These are phyloP conservation scores for Lonicera japonica DNA, from an alignment of 129 eudicot genomes.

Conservation along the genomic window DNA sequence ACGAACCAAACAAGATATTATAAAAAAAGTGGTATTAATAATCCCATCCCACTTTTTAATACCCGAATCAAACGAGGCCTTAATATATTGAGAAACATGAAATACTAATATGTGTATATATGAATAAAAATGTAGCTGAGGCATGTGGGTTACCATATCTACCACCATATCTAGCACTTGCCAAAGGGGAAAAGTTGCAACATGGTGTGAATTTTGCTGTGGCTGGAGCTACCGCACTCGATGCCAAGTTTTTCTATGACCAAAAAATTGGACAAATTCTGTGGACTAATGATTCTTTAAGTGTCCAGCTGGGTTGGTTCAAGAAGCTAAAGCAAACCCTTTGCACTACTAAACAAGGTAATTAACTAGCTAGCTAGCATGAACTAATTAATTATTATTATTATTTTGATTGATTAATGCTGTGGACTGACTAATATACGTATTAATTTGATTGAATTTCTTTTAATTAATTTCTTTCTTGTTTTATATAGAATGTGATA, in stretches of 20 bases:
- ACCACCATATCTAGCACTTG: conserved; percentile 47
- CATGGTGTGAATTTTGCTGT: conserved; percentile 81
- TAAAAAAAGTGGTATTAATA: no score
- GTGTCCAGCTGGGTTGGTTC: conserved; percentile 71
- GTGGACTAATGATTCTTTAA: conserved; percentile 67
- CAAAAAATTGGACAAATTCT: conserved; percentile 35
- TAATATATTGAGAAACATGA: neutral
- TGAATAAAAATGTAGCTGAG: conserved; percentile 40
- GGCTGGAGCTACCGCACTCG: conserved; percentile 80
- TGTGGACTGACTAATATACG: neutral
- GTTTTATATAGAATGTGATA: conserved; percentile 38
- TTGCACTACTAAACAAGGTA: conserved; percentile 58
- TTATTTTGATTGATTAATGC: no score
- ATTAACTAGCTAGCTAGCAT: no score
- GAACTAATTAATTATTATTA: no score
- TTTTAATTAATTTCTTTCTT: neutral
- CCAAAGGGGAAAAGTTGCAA: conserved; percentile 20
- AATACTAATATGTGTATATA: no score
- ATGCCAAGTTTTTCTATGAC: conserved; percentile 43
- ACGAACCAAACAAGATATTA: no score
- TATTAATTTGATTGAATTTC: neutral
- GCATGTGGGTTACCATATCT: conserved; percentile 57
- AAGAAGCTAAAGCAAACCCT: conserved; percentile 44
- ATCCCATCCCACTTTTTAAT: no score
- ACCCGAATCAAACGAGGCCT: no score